These are phyloP conservation scores for Raffaelea arxii DNA, from an alignment of 2,329 filamentous ascomycete species.

Conservation along the genomic window DNA sequence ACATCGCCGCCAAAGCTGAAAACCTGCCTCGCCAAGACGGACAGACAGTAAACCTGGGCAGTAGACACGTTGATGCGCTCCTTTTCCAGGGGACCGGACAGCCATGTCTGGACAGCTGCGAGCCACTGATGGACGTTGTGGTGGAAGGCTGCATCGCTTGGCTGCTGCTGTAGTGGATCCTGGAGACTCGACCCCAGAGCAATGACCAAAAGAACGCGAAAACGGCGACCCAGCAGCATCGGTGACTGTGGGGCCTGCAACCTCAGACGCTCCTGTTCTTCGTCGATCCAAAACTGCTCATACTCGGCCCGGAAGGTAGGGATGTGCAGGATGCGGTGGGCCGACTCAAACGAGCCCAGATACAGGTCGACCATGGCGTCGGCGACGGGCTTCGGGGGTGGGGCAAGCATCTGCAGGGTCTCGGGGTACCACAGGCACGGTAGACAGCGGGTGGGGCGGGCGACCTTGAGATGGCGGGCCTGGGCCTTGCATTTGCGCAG, in stretches of 20 bases:
- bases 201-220: too few relatives aligned
- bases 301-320: constrained; percentile 44
- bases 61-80: constrained; percentile 20
- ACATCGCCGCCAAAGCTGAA: constrained; percentile 30
- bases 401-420: not conserved
- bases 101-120: constrained; percentile 30
- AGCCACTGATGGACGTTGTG: constrained; percentile 13
- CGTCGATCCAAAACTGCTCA: constrained; percentile 36
- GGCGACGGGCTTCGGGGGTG: constrained; percentile 20
- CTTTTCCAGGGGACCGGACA: constrained; percentile 29
- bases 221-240: too few relatives aligned
- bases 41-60: constrained; percentile 29
- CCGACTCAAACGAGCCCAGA: constrained; percentile 38
- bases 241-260: constrained; percentile 22
- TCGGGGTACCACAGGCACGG: not conserved
- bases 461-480: not conserved
- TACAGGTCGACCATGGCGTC: constrained; percentile 36
- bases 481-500: not conserved
- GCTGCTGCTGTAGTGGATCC: too few relatives aligned
- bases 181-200: not conserved
- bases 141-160: too few relatives aligned
- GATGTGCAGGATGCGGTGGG: constrained; percentile 41
- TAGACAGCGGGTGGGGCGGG: not conserved
- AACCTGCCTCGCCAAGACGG: constrained; percentile 27
- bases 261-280: too few relatives aligned